Conservation (phyloP, 805 yeast genomes). For the Saccharomycopsis fodiens region DNA sequence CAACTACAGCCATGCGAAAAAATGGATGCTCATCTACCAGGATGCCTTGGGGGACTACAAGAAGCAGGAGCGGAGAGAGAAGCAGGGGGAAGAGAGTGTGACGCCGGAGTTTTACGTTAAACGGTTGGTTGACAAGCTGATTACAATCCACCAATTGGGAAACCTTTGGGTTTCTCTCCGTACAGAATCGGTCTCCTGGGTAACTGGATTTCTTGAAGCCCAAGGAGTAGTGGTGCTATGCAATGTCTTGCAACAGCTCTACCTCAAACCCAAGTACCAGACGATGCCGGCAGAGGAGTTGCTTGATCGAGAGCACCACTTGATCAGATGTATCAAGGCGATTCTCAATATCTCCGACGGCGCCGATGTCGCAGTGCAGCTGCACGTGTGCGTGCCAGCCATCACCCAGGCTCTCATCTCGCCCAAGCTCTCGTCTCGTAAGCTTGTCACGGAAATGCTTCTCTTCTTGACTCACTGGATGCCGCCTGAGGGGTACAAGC, state of each 20-base stretch:
- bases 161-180: slow-evolving; percentile 87
- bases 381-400: slow-evolving; percentile 44
- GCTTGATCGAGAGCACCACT: slow-evolving; percentile 64
- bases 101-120: slow-evolving; percentile 75
- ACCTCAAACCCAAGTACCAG: slow-evolving; percentile 20
- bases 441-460: slow-evolving; percentile 71
- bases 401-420: slow-evolving; percentile 69
- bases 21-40: slow-evolving; percentile 88
- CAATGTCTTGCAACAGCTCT: slow-evolving; percentile 38
- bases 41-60: slow-evolving; percentile 74
- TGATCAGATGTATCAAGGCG: slow-evolving; percentile 73
- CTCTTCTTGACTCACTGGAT: slow-evolving; percentile 42
- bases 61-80: slow-evolving; percentile 35
- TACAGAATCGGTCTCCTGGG: slow-evolving; percentile 83
- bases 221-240: slow-evolving; percentile 81
- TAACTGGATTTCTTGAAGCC: slow-evolving; percentile 59
- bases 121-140: slow-evolving; percentile 59
- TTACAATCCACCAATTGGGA: slow-evolving; percentile 63
- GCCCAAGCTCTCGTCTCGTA: slow-evolving; percentile 66
- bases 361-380: slow-evolving; percentile 46
- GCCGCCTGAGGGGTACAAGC: slow-evolving; percentile 42
- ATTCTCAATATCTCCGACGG: slow-evolving; percentile 59
- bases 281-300: slow-evolving; percentile 29
- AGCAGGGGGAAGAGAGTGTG: slow-evolving; percentile 26
- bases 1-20: slow-evolving; percentile 65